phyloP scores from a whole-genome alignment of 164 flowering plant species.

The Liriodendron chinense region DNA sequence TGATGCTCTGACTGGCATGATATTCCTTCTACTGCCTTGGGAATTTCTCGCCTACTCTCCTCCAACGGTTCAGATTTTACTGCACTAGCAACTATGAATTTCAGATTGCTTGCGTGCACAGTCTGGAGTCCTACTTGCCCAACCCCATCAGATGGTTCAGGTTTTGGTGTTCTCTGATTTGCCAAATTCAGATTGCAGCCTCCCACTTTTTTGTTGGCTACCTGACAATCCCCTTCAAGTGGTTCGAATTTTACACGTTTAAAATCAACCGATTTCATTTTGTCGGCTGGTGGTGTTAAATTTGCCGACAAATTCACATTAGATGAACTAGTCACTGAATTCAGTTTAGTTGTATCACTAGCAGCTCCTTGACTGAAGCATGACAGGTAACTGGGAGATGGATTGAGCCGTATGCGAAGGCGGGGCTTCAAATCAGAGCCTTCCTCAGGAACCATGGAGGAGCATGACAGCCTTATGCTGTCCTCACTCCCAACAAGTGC shows the following conservation, averaged over 20 bases:
- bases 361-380: conserved; percentile 9
- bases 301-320: conserved; percentile 8
- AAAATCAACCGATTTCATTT: conserved; percentile 8
- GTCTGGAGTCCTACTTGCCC: conserved; percentile 8
- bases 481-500: conserved; percentile 6
- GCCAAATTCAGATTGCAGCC: conserved; percentile 7
- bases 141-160: conserved; percentile 22
- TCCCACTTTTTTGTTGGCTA: neutral
- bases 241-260: conserved; percentile 48
- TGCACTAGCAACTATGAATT: conserved; percentile 10
- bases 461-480: conserved; percentile 7
- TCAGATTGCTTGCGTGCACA: conserved; percentile 4
- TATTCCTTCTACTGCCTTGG: conserved; percentile 14
- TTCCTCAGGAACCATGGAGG: conserved; percentile 6
- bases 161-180: conserved; percentile 24
- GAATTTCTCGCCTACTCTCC: conserved; percentile 8
- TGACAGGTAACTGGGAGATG: neutral
- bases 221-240: conserved; percentile 28
- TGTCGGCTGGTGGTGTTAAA: conserved; percentile 2
- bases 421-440: conserved; percentile 20
- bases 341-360: conserved; percentile 13
- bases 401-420: conserved; percentile 34
- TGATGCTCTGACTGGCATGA: neutral
- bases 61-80: conserved; percentile 40
- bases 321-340: conserved; percentile 12